Evolutionary conservation across 805 yeast genomes (phyloP).

Genomic region (Lachancea thermotolerans): DNA sequence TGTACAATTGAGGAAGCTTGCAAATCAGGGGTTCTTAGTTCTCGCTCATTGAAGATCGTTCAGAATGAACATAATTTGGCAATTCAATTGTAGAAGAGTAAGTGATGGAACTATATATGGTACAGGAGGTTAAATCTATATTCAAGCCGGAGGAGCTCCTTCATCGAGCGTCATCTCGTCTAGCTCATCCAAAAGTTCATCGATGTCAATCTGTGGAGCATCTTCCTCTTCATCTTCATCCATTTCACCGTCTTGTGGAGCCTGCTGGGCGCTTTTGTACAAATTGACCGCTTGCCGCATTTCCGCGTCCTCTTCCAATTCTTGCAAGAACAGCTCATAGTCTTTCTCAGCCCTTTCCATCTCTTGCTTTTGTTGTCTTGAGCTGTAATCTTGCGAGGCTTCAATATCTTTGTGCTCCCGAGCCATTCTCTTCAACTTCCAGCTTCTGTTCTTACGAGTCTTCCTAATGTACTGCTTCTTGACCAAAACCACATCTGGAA

Average conservation of each 20-base stretch:
- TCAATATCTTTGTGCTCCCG: constrained; percentile 86
- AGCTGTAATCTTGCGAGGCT: constrained; percentile 52
- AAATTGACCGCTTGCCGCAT: constrained; percentile 84
- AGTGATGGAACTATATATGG: too few relatives aligned
- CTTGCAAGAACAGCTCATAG: constrained; percentile 92
- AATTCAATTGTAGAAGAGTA: too few relatives aligned
- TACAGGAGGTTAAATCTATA: constrained; percentile 6
- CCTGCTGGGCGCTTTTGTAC: constrained; percentile 53
- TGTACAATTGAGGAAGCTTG: neutral
- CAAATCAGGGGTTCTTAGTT: too few relatives aligned
- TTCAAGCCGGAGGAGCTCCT: constrained; percentile 8
- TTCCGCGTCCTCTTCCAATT: constrained; percentile 94
- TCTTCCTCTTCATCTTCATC: constrained; percentile 65
- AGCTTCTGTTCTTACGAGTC: constrained; percentile 65
- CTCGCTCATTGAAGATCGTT: too few relatives aligned
- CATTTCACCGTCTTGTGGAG: constrained; percentile 33
- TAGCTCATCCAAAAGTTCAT: constrained; percentile 88
- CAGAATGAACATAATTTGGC: too few relatives aligned
- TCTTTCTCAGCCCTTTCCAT: constrained; percentile 89
- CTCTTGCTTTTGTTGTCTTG: constrained; percentile 78
- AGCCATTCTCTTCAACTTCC: constrained; percentile 97
- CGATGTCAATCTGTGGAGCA: constrained; percentile 83
- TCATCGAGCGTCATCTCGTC: constrained; percentile 87
- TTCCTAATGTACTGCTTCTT: constrained; percentile 85
- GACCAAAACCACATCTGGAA: constrained; percentile 82